These are phyloP conservation scores for Euphorbia tirucalli DNA, from an alignment of 345 rosid genomes.

Conservation along the genomic window DNA sequence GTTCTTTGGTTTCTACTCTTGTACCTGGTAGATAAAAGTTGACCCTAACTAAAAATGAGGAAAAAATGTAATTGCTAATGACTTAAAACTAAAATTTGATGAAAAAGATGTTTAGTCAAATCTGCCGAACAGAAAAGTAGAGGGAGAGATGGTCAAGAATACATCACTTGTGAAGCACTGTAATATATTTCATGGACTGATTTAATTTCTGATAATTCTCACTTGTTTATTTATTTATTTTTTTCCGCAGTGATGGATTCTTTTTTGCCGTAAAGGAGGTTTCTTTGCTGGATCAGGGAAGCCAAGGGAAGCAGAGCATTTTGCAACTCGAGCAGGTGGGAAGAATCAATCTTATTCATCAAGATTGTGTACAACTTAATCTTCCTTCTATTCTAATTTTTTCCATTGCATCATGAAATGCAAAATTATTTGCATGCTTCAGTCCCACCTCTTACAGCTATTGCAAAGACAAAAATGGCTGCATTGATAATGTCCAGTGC, in stretches of 20 bases:
- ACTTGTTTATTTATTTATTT: not conserved
- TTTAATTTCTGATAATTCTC: not conserved
- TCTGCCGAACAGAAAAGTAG: not conserved
- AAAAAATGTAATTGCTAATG: not conserved
- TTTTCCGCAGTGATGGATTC: conserved; percentile 25
- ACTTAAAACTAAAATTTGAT: not conserved
- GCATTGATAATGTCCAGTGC: not conserved
- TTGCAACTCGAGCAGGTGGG: conserved; percentile 31
- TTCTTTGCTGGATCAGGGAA: conserved; percentile 32
- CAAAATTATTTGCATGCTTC: not conserved
- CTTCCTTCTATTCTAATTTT: not conserved
- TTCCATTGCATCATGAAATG: not conserved
- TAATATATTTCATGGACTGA: not conserved
- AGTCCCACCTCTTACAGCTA: not conserved
- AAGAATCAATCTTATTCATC: not conserved
- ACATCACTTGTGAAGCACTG: not conserved
- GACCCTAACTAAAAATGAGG: not conserved
- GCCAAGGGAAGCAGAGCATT: conserved; percentile 28
- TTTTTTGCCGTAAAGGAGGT: conserved; percentile 33
- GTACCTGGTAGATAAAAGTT: not conserved
- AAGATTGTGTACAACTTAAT: not conserved
- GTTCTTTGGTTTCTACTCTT: not conserved
- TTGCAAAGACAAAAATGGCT: not conserved
- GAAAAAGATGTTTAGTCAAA: not conserved
- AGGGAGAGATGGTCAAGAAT: not conserved